Percentiles rank a stretch among this genome's conserved stretches.
Conservation (phyloP, 2,329 filamentous ascomycete genomes). For the Diaporthe velutina region DNA sequence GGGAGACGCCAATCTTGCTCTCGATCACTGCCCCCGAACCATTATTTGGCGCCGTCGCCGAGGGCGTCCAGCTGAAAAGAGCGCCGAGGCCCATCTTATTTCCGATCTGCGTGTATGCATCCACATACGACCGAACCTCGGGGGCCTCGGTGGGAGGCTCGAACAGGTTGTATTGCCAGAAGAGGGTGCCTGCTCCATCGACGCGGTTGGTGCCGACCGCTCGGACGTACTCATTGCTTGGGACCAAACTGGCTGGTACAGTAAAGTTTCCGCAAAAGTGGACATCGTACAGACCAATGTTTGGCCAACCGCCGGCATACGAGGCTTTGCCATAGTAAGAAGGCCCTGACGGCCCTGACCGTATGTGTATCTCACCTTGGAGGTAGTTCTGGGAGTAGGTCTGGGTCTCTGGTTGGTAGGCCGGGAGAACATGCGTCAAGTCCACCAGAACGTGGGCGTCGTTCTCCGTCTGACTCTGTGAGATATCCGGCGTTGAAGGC, state of each 20-base stretch:
- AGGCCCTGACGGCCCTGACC: background rate
- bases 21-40: constrained; percentile 25
- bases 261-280: constrained; percentile 33
- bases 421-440: constrained; percentile 31
- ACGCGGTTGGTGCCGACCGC: constrained; percentile 13
- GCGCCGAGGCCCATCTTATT: constrained; percentile 33
- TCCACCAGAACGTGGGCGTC: constrained; percentile 32
- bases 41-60: background rate
- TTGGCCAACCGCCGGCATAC: constrained; percentile 30
- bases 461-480: background rate
- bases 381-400: constrained; percentile 34
- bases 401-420: constrained; percentile 22
- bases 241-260: constrained; percentile 3
- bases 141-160: constrained; percentile 6
- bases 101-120: constrained; percentile 19
- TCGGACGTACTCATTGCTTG: constrained; percentile 28
- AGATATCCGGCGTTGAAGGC: constrained; percentile 1
- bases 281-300: constrained; percentile 18
- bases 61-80: constrained; percentile 30
- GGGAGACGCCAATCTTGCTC: constrained; percentile 23
- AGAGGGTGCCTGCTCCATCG: constrained; percentile 29
- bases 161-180: constrained; percentile 26
- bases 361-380: constrained; percentile 31
- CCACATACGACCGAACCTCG: constrained; percentile 6
- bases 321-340: constrained; percentile 34